Conservation (phyloP, 768 basidiomycete genomes). For the Sarcodon sp. region DNA sequence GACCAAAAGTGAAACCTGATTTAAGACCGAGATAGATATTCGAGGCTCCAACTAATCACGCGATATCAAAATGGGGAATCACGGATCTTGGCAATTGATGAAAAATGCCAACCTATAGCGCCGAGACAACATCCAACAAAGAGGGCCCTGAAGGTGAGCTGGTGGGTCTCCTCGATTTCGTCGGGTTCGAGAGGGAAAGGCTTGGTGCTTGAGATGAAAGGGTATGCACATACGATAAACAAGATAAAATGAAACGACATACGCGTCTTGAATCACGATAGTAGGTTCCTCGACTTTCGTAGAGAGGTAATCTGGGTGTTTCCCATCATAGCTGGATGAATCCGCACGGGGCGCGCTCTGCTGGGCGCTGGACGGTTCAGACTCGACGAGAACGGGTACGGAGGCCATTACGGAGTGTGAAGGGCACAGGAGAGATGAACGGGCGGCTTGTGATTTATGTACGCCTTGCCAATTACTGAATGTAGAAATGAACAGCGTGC, state of each 20-base stretch:
- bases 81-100: neutral
- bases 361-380: too few relatives aligned
- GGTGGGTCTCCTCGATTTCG: conserved; percentile 32
- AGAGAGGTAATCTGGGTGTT: too few relatives aligned
- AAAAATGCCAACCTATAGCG: conserved; percentile 7
- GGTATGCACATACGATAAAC: neutral
- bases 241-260: too few relatives aligned
- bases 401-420: neutral
- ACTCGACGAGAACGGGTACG: neutral
- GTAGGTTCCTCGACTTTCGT: too few relatives aligned
- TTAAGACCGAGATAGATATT: conserved; percentile 61
- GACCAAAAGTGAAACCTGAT: conserved; percentile 56
- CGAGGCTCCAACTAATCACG: conserved; percentile 39
- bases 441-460: neutral
- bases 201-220: conserved; percentile 5
- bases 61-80: conserved; percentile 31
- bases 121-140: conserved; percentile 8
- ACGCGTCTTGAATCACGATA: too few relatives aligned
- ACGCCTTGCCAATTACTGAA: too few relatives aligned
- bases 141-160: conserved; percentile 28
- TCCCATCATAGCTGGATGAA: too few relatives aligned
- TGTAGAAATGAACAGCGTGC: too few relatives aligned
- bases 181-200: conserved; percentile 44
- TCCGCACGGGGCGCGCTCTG: too few relatives aligned
- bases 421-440: neutral